Base-by-base conservation (phyloP, 768 basidiomycete genomes). In the Boletus edulis region DNA sequence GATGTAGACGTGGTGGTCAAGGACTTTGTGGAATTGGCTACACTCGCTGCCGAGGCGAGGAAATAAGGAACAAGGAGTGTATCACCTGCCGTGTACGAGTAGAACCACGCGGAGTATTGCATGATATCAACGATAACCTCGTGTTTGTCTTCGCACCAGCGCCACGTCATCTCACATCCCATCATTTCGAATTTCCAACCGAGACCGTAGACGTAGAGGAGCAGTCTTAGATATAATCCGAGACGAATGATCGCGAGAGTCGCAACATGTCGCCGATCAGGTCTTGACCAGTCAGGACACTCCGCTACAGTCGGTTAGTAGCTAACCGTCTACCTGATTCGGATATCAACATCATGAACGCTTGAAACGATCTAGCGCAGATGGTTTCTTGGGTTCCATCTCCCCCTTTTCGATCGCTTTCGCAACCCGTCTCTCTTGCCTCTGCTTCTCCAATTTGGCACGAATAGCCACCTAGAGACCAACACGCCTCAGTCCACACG, bases 371-470 rank as follows among this genome's bases (percentile, higher is more conserved):
- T 75, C 69, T 11, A 74, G 56, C 4, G 73, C 73, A 7, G 73
- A 73, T 5, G 69, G 64, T 47, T 73, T 65, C 50, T 48, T 58
- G n/a, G 67, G 55, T 41, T 64, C 66, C 24, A 67, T 49, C 46
- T 62, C 63, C 34, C 66, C 73, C 37, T 71, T 75, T 38, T 69
- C 74, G 44, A 69, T 67, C 41, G 67, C 65, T 53, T 64, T 73
- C 29, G 70, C 73, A 29, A 59, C 24, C 31, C 70, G 67, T 52
- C 72, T 74, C 56, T 82, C 78, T 52, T 79, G 77, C 56, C 72
- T 76, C 54, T 85, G 79, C 58, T 79, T 83, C 61, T 84, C 81
- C 56, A 87, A 65, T 65, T 88, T 89, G 43, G 80, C 80, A 10
- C 86, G 83, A 53, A 88, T 79, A 1, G 86, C 84, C n/a, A 82